These are phyloP conservation scores for Lactarius evosmus DNA, from an alignment of 768 basidiomycete species.

Conservation along the genomic window DNA sequence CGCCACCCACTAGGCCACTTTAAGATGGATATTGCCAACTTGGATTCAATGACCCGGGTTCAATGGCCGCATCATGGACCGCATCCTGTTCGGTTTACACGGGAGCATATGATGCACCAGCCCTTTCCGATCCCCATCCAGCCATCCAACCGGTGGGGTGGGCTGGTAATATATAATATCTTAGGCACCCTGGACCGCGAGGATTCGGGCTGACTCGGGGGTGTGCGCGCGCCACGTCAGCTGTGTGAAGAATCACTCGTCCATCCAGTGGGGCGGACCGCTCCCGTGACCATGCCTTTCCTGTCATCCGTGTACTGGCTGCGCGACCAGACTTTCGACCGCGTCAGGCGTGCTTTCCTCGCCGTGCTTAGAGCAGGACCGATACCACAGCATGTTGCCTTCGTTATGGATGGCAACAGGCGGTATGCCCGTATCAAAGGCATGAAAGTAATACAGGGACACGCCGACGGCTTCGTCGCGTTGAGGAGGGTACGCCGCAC, in stretches of 20 bases:
- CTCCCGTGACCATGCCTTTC: slow-evolving; percentile 13
- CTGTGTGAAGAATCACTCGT: neutral
- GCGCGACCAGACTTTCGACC: slow-evolving; percentile 23
- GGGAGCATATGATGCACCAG: neutral
- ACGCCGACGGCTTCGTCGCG: slow-evolving; percentile 78
- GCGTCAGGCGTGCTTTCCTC: slow-evolving; percentile 50
- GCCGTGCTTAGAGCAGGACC: slow-evolving; percentile 76
- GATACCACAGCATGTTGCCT: slow-evolving; percentile 84
- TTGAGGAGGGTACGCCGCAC: slow-evolving; percentile 62
- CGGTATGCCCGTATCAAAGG: slow-evolving; percentile 75
- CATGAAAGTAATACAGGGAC: slow-evolving; percentile 70
- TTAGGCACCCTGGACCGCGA: neutral
- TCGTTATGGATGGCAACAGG: slow-evolving; percentile 97
- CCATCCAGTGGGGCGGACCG: slow-evolving; percentile 12
- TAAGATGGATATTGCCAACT: too few relatives aligned
- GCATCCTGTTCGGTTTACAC: neutral
- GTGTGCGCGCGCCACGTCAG: neutral
- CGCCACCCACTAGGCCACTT: neutral
- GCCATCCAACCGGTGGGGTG: too few relatives aligned
- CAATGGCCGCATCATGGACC: neutral
- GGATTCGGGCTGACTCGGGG: neutral
- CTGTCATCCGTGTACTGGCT: slow-evolving; percentile 32
- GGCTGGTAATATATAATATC: neutral
- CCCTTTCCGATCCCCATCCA: neutral
- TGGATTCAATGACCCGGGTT: too few relatives aligned